Percentiles rank a stretch among this genome's conserved stretches.
These are phyloP conservation scores for Picochlorum sp. DNA, from an alignment of 139 green algal genomes.

Conservation along the genomic window DNA sequence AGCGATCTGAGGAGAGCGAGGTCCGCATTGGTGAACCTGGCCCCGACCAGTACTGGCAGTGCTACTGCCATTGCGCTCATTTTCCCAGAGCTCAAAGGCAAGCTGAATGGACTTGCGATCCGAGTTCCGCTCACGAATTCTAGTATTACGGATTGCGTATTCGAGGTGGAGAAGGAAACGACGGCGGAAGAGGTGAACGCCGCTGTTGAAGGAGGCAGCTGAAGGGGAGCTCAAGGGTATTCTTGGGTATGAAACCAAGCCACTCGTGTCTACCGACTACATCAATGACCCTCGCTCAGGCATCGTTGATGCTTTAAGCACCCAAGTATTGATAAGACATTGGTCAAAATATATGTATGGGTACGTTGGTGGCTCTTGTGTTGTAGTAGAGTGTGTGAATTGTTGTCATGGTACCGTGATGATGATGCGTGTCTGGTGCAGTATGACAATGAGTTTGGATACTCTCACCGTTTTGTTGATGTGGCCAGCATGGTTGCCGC, in stretches of 20 bases:
- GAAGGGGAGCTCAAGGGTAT: constrained; percentile 60
- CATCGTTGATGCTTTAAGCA: constrained; percentile 74
- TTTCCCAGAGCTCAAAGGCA: constrained; percentile 84
- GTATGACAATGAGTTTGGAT: constrained; percentile 85
- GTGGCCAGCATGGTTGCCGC: constrained; percentile 44
- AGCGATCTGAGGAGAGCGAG: constrained; percentile 63
- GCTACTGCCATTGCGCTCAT: constrained; percentile 82
- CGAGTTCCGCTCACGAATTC: constrained; percentile 77
- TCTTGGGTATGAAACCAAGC: constrained; percentile 61
- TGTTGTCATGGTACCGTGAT: neutral
- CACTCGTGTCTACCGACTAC: constrained; percentile 71
- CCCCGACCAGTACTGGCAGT: constrained; percentile 71
- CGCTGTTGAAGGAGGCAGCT: constrained; percentile 59
- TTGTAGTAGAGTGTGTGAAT: neutral
- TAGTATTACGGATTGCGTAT: constrained; percentile 74
- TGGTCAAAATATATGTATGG: constrained; percentile 83
- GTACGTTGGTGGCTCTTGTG: neutral
- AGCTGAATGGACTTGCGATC: constrained; percentile 81
- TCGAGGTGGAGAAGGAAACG: constrained; percentile 47
- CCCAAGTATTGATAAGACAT: constrained; percentile 68
- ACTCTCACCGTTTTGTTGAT: constrained; percentile 57
- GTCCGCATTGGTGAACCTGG: constrained; percentile 70
- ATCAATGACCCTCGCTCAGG: constrained; percentile 62
- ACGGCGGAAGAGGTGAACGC: constrained; percentile 71
- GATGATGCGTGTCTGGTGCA: neutral